phyloP scores from a whole-genome alignment of 352 stramenopile species.

The Phytophthora cajani region DNA sequence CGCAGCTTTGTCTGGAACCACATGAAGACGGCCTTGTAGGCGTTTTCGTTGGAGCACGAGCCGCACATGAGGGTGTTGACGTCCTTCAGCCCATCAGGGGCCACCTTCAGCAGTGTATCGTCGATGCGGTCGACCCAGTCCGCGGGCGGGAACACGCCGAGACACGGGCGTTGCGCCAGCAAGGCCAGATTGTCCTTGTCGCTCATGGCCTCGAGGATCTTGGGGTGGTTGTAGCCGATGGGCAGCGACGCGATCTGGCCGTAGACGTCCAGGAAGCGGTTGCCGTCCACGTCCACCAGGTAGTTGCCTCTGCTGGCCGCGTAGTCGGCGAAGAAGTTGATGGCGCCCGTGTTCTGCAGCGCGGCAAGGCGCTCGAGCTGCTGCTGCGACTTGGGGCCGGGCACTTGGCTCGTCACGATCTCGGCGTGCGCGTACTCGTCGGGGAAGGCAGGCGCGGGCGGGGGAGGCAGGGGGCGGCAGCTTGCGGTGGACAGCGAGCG shows the following conservation, averaged over 20 bases:
- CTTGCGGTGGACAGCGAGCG: slow-evolving; percentile 21
- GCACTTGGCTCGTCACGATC: slow-evolving; percentile 62
- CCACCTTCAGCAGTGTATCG: slow-evolving; percentile 65
- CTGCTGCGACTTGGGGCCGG: slow-evolving; percentile 69
- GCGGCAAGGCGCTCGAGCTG: slow-evolving; percentile 56
- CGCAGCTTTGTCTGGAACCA: slow-evolving; percentile 84
- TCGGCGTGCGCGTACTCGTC: slow-evolving; percentile 59
- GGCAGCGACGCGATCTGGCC: slow-evolving; percentile 86
- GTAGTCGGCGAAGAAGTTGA: slow-evolving; percentile 88
- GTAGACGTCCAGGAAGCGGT: slow-evolving; percentile 86
- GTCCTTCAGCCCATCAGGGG: slow-evolving; percentile 60
- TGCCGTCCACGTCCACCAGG: slow-evolving; percentile 86
- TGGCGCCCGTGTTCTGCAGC: slow-evolving; percentile 70
- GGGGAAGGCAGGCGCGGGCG: slow-evolving; percentile 66
- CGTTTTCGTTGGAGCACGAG: slow-evolving; percentile 89
- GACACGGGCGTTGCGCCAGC: slow-evolving; percentile 75
- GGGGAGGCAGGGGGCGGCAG: slow-evolving; percentile 38
- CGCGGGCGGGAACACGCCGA: slow-evolving; percentile 76
- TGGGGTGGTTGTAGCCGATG: slow-evolving; percentile 88
- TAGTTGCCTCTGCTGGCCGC: slow-evolving; percentile 81
- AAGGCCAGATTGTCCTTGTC: slow-evolving; percentile 69
- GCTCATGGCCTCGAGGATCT: slow-evolving; percentile 67
- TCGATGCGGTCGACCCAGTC: slow-evolving; percentile 82
- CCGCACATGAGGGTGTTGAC: slow-evolving; percentile 90
- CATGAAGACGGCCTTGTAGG: slow-evolving; percentile 90